Percentiles rank a stretch among this genome's conserved stretches.
phyloP scores from a whole-genome alignment of 2,329 filamentous ascomycete species.

The Metarhizium brunneum region DNA sequence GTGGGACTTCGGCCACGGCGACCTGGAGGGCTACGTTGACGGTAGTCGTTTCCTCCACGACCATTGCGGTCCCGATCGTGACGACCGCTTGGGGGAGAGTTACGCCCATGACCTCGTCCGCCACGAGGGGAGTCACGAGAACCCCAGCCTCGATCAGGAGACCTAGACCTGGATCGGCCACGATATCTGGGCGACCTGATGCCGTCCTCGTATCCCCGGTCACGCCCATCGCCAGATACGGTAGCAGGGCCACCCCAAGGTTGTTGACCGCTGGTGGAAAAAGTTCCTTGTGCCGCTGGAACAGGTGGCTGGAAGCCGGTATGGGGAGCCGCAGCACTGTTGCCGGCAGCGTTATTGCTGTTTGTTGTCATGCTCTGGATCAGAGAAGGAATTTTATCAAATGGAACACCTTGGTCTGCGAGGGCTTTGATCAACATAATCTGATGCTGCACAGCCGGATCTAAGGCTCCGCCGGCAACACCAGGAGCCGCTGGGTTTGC shows the following conservation, averaged over 20 bases:
- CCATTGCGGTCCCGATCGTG: conserved; percentile 42
- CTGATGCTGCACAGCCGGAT: conserved; percentile 57
- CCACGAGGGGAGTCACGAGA: conserved; percentile 55
- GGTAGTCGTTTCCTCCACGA: conserved; percentile 60
- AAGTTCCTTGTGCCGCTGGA: conserved; percentile 33
- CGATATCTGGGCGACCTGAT: conserved; percentile 53
- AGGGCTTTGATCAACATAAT: conserved; percentile 67
- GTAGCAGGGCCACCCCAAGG: conserved; percentile 21
- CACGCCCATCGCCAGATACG: conserved; percentile 39
- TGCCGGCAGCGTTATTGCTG: conserved; percentile 22
- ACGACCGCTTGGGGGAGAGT: conserved; percentile 37
- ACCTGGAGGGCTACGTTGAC: conserved; percentile 74
- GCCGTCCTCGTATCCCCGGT: conserved; percentile 46
- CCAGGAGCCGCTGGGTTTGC: conserved; percentile 26
- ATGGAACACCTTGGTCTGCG: conserved; percentile 63
- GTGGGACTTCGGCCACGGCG: conserved; percentile 57
- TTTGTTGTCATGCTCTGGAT: conserved; percentile 45
- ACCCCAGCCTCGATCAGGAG: conserved; percentile 66
- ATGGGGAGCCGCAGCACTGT: conserved; percentile 21
- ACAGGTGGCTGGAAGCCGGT: conserved; percentile 28
- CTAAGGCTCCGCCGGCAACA: conserved; percentile 26
- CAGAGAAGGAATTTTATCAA: conserved; percentile 62
- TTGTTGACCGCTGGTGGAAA: conserved; percentile 23
- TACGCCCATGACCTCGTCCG: conserved; percentile 59
- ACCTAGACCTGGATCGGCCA: conserved; percentile 66